phyloP scores from a whole-genome alignment of 2,329 filamentous ascomycete genomes.

The Talaromyces rugulosus region DNA sequence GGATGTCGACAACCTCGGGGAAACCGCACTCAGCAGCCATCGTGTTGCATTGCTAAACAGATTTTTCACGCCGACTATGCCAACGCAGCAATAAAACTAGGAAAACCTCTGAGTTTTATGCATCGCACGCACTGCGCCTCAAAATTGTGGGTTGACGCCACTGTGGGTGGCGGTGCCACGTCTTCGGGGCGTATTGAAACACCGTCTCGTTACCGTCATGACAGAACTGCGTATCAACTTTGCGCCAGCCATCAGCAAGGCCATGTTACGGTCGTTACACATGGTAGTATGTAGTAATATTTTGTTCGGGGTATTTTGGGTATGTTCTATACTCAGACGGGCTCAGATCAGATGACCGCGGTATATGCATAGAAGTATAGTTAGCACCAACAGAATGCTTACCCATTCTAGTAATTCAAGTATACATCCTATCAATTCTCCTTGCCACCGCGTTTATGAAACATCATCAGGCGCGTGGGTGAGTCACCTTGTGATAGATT shows the following conservation, averaged over 20 bases:
- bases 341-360: neutral
- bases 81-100: neutral
- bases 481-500: neutral
- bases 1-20: neutral
- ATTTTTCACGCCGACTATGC: neutral
- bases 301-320: neutral
- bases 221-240: neutral
- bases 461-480: neutral
- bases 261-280: neutral
- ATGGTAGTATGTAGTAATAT: neutral
- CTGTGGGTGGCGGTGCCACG: neutral
- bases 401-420: neutral
- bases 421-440: neutral
- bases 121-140: neutral
- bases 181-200: neutral
- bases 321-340: neutral
- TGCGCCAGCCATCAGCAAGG: neutral
- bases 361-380: neutral
- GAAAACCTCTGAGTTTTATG: neutral
- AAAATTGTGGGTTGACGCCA: neutral
- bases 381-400: neutral
- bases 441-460: conserved; percentile 1
- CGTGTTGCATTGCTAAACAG: neutral
- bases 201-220: neutral
- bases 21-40: neutral